Evolutionary conservation across 441 rosid genomes (phyloP), one percentile per base, ranked within the genome.

Genomic region (Populus hybrid): DNA sequence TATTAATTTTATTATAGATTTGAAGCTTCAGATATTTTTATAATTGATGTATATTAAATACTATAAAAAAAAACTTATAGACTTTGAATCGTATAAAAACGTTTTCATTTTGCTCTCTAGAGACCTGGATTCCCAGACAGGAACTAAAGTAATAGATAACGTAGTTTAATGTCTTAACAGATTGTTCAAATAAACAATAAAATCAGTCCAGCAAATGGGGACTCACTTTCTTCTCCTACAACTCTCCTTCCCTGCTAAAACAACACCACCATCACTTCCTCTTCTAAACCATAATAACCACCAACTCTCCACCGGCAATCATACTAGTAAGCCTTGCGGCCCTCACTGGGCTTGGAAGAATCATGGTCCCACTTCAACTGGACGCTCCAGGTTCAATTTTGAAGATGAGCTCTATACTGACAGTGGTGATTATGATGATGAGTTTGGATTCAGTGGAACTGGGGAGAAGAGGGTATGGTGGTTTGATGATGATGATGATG

Each of bases 401-500:
- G 78, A 87, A 33, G 87, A 87, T 70, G 91, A 87, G 59, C 80
- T 83, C 45, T 76, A 75, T 74, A 75, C 79, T 33, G 83, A 80
- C 74, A 86, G 72, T 12, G 76, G 68, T n/a, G 83, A 77, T 8
- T 79, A 77, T 26, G 76, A 69, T 11, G 77, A 61, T 4, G 89
- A 77, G 28, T 84, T 80, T 73, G 79, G 68, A 70, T 81, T 82
- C 70, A 70, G 79, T 12, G 80, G 82, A 24, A 40, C 86, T 23
- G 36, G 71, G 75, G 86, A 90, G 75, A 78, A 74, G 85, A 89
- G 90, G 74, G 73, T 14, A 4, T 93, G 92, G 83, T 93, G 97
- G 95, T 84, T 86, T 12, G 72, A 76, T 56, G 82, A 76, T 2
- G 45, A 45, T 5, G 74, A 68, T 3, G 28, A 29, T 5, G 69